Evolutionary conservation across 192 early-diverging fungal species (phyloP).

Genomic region (Coemansia sp.): DNA sequence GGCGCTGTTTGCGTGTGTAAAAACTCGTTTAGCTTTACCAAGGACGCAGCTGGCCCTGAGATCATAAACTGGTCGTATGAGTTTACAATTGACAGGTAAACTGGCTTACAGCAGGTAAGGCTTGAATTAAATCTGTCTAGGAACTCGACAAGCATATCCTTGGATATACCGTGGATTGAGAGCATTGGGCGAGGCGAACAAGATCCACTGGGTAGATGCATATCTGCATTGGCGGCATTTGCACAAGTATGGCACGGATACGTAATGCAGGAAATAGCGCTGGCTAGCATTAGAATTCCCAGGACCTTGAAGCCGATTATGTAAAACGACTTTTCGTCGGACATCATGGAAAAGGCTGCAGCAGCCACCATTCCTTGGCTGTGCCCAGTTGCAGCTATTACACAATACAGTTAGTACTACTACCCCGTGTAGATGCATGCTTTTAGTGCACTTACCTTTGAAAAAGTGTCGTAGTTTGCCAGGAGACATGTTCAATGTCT

Average conservation of each 20-base stretch:
- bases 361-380: slow-evolving; percentile 85
- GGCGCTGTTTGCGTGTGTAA: slow-evolving; percentile 10
- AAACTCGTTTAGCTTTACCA: slow-evolving; percentile 6
- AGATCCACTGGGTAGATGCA: slow-evolving; percentile 14
- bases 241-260: slow-evolving; percentile 1
- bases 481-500: slow-evolving; percentile 45
- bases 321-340: slow-evolving; percentile 78
- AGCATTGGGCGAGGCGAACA: slow-evolving; percentile 26
- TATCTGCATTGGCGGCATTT: slow-evolving; percentile 10
- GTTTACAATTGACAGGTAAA: no score
- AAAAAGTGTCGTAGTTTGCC: slow-evolving; percentile 7
- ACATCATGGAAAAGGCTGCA: slow-evolving; percentile 72
- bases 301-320: slow-evolving; percentile 74
- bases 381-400: slow-evolving; percentile 64
- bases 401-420: neutral
- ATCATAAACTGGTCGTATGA: slow-evolving; percentile 23
- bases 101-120: no score
- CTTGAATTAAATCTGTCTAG: slow-evolving; percentile 89
- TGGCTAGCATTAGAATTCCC: slow-evolving; percentile 76
- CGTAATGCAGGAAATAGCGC: slow-evolving; percentile 70
- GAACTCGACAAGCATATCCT: slow-evolving; percentile 19
- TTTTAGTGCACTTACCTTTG: slow-evolving; percentile 20
- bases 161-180: slow-evolving; percentile 10
- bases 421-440: neutral
- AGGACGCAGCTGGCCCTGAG: slow-evolving; percentile 7